phyloP scores from a whole-genome alignment of 2,329 filamentous ascomycete species.

The Cryphonectria nitschkei region DNA sequence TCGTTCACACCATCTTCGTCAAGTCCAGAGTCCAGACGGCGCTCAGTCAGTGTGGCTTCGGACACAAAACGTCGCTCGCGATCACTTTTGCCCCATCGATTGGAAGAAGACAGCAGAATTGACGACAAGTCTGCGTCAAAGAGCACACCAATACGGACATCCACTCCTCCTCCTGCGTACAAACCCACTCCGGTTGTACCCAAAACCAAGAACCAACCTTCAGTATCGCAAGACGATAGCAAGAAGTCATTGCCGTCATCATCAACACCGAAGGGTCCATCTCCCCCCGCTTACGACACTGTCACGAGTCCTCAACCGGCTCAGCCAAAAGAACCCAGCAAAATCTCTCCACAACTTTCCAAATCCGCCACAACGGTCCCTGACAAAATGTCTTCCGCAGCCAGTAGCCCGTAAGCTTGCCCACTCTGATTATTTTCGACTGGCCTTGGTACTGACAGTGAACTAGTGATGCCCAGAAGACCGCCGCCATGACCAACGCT shows the following conservation, averaged over 20 bases:
- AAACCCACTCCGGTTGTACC: background rate
- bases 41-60: conserved; percentile 16
- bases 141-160: background rate
- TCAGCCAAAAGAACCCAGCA: background rate
- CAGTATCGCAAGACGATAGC: background rate
- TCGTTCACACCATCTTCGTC: conserved; percentile 10
- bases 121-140: background rate
- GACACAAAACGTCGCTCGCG: conserved; percentile 11
- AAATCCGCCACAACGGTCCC: background rate
- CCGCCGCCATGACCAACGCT: conserved; percentile 10
- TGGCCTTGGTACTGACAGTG: background rate
- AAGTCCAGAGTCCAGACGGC: conserved; percentile 17
- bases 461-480: conserved; percentile 19
- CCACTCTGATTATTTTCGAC: background rate
- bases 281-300: background rate
- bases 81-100: background rate
- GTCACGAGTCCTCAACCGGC: background rate
- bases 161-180: background rate
- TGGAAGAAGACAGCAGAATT: background rate
- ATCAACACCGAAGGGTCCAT: background rate
- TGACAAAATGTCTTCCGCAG: conserved; percentile 14
- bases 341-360: background rate
- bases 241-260: background rate
- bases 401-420: conserved; percentile 22
- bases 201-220: background rate